phyloP scores from a whole-genome alignment of 805 yeast species.

The Yamadazyma scolyti region DNA sequence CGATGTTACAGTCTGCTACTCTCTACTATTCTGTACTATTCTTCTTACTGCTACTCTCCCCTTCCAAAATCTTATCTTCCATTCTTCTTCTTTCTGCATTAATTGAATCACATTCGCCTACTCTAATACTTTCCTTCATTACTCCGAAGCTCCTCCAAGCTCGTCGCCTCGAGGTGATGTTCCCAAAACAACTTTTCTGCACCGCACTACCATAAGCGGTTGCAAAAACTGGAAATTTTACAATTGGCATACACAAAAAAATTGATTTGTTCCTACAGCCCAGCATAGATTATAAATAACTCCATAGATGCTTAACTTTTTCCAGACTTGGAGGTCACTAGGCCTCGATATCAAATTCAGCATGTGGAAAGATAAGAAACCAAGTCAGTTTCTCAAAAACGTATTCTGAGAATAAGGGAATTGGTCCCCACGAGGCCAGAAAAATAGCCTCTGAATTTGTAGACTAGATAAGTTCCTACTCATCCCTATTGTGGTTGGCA shows the following conservation, averaged over 20 bases:
- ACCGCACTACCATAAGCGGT: too few relatives aligned
- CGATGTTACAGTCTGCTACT: not conserved
- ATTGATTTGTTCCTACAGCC: constrained; percentile 58
- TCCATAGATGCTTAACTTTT: constrained; percentile 39
- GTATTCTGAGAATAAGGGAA: too few relatives aligned
- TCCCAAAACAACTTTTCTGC: constrained; percentile 9
- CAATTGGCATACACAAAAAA: too few relatives aligned
- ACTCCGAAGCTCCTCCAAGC: not conserved
- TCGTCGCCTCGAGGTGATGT: too few relatives aligned
- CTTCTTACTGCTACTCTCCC: too few relatives aligned
- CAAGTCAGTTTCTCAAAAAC: constrained; percentile 28
- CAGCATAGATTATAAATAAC: constrained; percentile 59
- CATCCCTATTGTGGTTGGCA: too few relatives aligned
- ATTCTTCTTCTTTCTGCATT: not conserved
- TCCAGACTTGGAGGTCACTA: constrained; percentile 54
- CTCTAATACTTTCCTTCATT: not conserved
- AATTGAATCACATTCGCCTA: not conserved
- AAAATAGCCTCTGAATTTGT: too few relatives aligned
- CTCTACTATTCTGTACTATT: not conserved
- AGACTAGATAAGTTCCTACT: too few relatives aligned
- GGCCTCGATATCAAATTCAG: constrained; percentile 64
- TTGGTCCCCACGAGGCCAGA: too few relatives aligned
- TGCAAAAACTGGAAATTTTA: too few relatives aligned
- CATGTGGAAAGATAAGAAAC: constrained; percentile 63
- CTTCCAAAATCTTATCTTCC: not conserved